phyloP scores from a whole-genome alignment of 257 asterid genomes.

The Sherardia arvensis region DNA sequence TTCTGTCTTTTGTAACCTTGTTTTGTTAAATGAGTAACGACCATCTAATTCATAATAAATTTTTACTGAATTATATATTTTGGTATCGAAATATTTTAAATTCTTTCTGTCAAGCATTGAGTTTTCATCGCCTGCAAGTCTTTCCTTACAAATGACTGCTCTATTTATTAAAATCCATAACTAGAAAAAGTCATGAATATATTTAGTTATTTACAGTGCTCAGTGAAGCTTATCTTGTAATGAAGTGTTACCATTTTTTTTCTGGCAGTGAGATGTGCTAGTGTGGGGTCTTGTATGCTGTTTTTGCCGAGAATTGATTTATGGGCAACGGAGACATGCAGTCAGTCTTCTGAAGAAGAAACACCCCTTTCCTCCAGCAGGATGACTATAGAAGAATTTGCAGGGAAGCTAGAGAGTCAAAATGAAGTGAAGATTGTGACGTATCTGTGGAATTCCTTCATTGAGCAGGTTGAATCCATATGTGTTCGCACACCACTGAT shows the following conservation, averaged over 20 bases:
- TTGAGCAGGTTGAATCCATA: constrained; percentile 78
- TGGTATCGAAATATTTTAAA: not conserved
- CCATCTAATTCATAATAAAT: not conserved
- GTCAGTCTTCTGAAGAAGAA: constrained; percentile 27
- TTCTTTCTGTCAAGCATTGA: not conserved
- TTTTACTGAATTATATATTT: not conserved
- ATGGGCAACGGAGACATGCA: constrained; percentile 72
- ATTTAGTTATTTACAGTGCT: not conserved
- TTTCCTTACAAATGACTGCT: not conserved
- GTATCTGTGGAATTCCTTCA: constrained; percentile 74
- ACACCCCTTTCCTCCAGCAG: constrained; percentile 16
- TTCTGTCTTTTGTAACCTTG: not conserved
- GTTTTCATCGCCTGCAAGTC: not conserved
- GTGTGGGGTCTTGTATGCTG: constrained; percentile 51
- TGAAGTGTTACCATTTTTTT: constrained; percentile 13
- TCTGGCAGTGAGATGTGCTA: constrained; percentile 79
- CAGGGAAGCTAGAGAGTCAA: constrained; percentile 22
- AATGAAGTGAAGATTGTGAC: constrained; percentile 41
- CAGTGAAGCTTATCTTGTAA: not conserved
- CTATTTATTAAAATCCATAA: not conserved
- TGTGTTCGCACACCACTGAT: constrained; percentile 60
- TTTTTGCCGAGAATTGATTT: constrained; percentile 89
- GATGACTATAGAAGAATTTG: constrained; percentile 7
- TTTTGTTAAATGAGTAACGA: not conserved
- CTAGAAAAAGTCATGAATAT: not conserved